Percentiles rank a stretch among this genome's conserved stretches.
phyloP scores from a whole-genome alignment of 352 stramenopile genomes.

The Phytophthora meadii region DNA sequence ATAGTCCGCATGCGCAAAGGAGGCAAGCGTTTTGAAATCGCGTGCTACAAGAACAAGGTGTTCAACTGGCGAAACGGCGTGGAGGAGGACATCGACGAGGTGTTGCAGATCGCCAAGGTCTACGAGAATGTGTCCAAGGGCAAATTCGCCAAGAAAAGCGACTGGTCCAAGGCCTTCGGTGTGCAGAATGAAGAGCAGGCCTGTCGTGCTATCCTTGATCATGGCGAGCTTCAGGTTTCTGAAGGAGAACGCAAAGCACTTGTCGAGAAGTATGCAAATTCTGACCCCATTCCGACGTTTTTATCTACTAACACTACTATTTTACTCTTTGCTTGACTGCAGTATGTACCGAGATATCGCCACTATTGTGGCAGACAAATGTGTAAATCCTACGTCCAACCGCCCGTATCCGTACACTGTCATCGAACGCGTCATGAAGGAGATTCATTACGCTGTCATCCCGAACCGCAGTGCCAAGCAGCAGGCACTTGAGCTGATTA shows the following conservation, averaged over 20 bases:
- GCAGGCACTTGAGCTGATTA: constrained; percentile 97
- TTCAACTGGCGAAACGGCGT: constrained; percentile 98
- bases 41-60: constrained; percentile 99
- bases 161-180: constrained; percentile 94
- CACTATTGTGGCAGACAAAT: constrained; percentile 97
- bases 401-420: constrained; percentile 96
- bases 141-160: constrained; percentile 95
- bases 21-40: constrained; percentile 99
- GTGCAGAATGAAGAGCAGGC: constrained; percentile 93
- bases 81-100: constrained; percentile 98
- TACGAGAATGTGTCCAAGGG: constrained; percentile 99
- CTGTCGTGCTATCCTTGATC: constrained; percentile 95
- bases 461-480: constrained; percentile 96
- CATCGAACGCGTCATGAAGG: constrained; percentile 97
- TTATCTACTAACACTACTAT: constrained; percentile 10
- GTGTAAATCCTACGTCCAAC: constrained; percentile 95
- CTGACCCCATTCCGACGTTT: neutral
- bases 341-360: constrained; percentile 96
- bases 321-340: constrained; percentile 11
- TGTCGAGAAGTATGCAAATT: constrained; percentile 78
- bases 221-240: constrained; percentile 97
- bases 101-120: constrained; percentile 97
- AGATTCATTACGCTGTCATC: constrained; percentile 95
- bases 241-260: constrained; percentile 95
- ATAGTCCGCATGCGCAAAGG: constrained; percentile 95